Evolutionary conservation across 345 rosid genomes (phyloP), one percentile per base, ranked within the genome.

Genomic region (Hibiscus syriacus): DNA sequence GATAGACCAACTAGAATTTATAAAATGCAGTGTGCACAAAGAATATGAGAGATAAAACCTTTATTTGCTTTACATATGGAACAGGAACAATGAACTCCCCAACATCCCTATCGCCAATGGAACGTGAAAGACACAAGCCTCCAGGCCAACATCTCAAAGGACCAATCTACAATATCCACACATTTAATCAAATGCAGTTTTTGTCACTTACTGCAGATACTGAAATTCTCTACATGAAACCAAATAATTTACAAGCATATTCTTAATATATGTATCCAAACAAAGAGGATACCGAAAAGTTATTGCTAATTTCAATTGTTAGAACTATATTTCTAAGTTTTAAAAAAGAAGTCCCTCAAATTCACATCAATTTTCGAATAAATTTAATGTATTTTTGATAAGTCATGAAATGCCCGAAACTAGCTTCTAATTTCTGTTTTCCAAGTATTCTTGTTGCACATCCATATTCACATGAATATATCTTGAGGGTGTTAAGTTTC

Each of bases 81-180:
- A 95, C 94, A 70, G 99, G 98, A 76, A 95, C 98, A 77, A 95
- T 90, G 80, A 70, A 92, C 76, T 92, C 97, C 32, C 99, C 99
- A 48, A 92, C 92, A 80, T 95, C 99, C 76, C 85, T 69, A 77
- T 95, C 98, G 64, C 99, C 99, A 55, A 95, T 92, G 45, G 99
- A 95, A 81, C 99, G 85, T 54, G 99, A 95, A 73, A 95, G 98
- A 79, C 99, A 95, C 72, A 95, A 76, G 68, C 99, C 99, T 74
- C 98, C 99, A 52, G 99, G 99, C 99, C 99, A 95, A 84, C 99
- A 95, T 81, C 99, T 84, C 79, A 95, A 72, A 20, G 99, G 99
- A 68, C 99, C 99, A 84, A 95, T 88, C 98, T 95, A 76, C 60
- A 79, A 73, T 66, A 72, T 68, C 46, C 12, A 22, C 16, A 13